These are phyloP conservation scores for Bjerkandera adusta DNA, from an alignment of 1,284 basidiomycete genomes.

Conservation along the genomic window DNA sequence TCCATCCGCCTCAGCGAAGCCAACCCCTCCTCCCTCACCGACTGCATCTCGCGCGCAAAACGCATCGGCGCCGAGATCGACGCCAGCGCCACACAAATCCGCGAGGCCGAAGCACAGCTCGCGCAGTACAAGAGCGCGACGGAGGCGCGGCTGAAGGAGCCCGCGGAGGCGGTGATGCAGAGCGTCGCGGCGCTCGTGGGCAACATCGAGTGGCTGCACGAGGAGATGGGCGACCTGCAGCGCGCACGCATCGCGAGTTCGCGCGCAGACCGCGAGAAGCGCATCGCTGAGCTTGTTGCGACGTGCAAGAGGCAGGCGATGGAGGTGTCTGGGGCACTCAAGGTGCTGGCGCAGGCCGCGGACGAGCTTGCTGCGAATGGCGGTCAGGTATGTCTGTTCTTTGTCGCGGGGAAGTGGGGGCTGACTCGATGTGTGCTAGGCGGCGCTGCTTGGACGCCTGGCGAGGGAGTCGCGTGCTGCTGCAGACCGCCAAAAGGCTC, in stretches of 20 bases:
- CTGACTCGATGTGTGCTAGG: too few relatives aligned
- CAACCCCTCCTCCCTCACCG: slow-evolving; percentile 1
- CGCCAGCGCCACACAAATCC: not conserved
- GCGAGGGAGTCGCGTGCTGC: too few relatives aligned
- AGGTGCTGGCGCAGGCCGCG: not conserved
- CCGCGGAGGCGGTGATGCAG: slow-evolving; percentile 1
- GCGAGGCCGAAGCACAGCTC: not conserved
- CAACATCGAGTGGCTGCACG: slow-evolving; percentile 9
- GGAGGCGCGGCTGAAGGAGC: not conserved
- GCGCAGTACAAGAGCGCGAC: not conserved
- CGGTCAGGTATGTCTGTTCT: not conserved
- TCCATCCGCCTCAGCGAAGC: not conserved
- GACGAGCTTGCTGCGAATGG: not conserved
- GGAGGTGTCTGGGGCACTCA: not conserved
- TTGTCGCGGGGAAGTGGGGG: not conserved
- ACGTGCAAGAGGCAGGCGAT: not conserved
- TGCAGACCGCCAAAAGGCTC: too few relatives aligned
- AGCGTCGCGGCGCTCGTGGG: slow-evolving; percentile 3
- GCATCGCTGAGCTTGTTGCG: not conserved
- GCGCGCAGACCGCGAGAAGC: not conserved
- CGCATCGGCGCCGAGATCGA: slow-evolving; percentile 9
- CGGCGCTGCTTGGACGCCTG: too few relatives aligned
- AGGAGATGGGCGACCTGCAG: not conserved
- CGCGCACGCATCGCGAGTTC: not conserved
- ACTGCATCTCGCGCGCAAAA: not conserved